Evolutionary conservation across 495 filamentous ascomycete species (phyloP), one percentile per base, ranked within the genome.

Genomic region (Penicillium canariense): DNA sequence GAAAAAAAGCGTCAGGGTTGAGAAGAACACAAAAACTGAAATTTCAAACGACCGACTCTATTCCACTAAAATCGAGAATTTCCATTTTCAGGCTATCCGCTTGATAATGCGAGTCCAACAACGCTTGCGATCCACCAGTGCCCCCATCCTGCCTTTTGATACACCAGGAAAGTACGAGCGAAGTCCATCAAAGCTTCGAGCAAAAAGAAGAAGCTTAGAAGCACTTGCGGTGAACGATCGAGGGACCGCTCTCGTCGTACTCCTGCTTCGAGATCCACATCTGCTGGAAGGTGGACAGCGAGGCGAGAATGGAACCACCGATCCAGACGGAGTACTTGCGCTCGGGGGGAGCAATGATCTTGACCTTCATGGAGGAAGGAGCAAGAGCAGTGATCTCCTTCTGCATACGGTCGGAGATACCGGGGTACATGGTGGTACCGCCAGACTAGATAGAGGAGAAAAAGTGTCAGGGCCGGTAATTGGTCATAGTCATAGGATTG

Each of bases 211-310:
- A 34, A 56, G 61, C 85, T 96, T 96, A 96, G 88, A 96, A 96
- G 88, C 91, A 98, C 89, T 98, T 98, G 89, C 94, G 92, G 87
- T 98, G 94, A 65, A 98, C 94, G 72, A 98, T 97, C 66, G 91
- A 96, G 67, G 94, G 94, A 77, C 94, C 94, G 75, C 87, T 91
- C 89, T 98, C 94, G 81, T 98, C 94, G 85, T 97, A 97, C 84
- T 97, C 94, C 82, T 98, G 94, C 90, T 98, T 98, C 61, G 94
- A 98, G 87, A 98, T 97, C 94, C 94, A 98, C 95, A 98, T 98
- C 82, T 97, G 94, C 81, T 98, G 94, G 91, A 97, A 97, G 79
- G 94, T 97, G 55, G 94, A 98, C 61, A 98, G 90, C 59, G 94
- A 98, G 61, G 94, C 94, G 71, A 98, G 80, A 75, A 98, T 98